Evolutionary conservation across 768 basidiomycete species (phyloP).

Genomic region (Termitomyces sp.): DNA sequence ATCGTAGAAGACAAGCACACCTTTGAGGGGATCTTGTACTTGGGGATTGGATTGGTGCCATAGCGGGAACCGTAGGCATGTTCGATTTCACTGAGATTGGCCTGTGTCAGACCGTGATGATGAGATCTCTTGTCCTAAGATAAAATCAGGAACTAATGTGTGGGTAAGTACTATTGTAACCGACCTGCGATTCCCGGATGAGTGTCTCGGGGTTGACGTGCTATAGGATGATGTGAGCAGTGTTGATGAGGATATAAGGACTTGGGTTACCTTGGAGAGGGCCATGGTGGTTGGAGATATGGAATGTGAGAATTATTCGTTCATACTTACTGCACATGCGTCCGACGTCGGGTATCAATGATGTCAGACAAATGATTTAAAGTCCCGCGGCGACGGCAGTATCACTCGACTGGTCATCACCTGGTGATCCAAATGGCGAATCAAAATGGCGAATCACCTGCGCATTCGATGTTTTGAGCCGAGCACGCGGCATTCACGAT

Average conservation of each 20-base stretch:
- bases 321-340: neutral
- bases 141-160: neutral
- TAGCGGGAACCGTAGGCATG: constrained; percentile 62
- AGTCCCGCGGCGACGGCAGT: neutral
- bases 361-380: neutral
- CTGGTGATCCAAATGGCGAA: too few relatives aligned
- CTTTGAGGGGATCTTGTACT: constrained; percentile 57
- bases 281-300: constrained; percentile 36
- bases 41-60: constrained; percentile 59
- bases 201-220: constrained; percentile 67
- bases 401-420: neutral
- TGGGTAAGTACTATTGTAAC: neutral
- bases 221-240: constrained; percentile 25
- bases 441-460: too few relatives aligned
- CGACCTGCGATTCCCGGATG: constrained; percentile 52
- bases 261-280: constrained; percentile 47
- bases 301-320: neutral
- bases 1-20: constrained; percentile 17
- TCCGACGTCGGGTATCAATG: neutral
- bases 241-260: neutral
- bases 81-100: constrained; percentile 23
- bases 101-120: constrained; percentile 29
- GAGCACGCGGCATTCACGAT: neutral
- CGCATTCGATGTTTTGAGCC: neutral
- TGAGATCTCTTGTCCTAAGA: constrained; percentile 42